Evolutionary conservation across 208 protist genomes (phyloP), one percentile per base, ranked within the genome.

Genomic region (Crithidia brevicula): DNA sequence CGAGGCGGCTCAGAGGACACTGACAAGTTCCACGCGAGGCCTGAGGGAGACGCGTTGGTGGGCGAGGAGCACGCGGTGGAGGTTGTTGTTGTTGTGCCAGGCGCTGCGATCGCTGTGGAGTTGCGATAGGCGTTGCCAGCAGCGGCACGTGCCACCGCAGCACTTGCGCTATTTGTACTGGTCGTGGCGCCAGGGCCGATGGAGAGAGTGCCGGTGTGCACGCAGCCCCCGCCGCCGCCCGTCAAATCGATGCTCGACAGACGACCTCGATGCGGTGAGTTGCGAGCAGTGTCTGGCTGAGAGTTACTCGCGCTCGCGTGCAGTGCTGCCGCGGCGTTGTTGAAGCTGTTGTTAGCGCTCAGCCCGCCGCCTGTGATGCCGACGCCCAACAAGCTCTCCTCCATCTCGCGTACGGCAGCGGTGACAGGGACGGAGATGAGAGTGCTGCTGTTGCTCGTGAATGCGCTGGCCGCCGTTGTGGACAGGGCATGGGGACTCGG

Each of bases 301-400:
- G 57, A 51, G 9, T 16, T 42, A 20, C 42, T 25, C 6, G 27
- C 27, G 40, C 16, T 16, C 3, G 3, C 27, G 42, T 62, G n/a
- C 15, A 38, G 18, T 0, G 15, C 0, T 7, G 42, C 1, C 15
- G 42, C 13, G 5, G 16, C 2, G 13, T 36, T 38, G 3, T 36
- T 23, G 27, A 51, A 62, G 13, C 57, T 62, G 27, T 38, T 51
- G 42, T 50, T 51, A 5, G 57, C 27, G 27, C 57, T 62, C 3
- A 31, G 27, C 3, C 23, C 38, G 27, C 64, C 45, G 27, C 62
- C n/a, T 8, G 51, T 28, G 4, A 69, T 9, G 31, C 53, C 56
- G 15, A 52, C 47, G 9, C 20, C 54, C n/a, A 25, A 4, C 18
- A 63, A 25, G 36, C 42, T 45, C 22, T 43, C 53, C 49, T 63